Conservation (phyloP, 2,329 filamentous ascomycete species). For the Sodiomyces alkalinus region DNA sequence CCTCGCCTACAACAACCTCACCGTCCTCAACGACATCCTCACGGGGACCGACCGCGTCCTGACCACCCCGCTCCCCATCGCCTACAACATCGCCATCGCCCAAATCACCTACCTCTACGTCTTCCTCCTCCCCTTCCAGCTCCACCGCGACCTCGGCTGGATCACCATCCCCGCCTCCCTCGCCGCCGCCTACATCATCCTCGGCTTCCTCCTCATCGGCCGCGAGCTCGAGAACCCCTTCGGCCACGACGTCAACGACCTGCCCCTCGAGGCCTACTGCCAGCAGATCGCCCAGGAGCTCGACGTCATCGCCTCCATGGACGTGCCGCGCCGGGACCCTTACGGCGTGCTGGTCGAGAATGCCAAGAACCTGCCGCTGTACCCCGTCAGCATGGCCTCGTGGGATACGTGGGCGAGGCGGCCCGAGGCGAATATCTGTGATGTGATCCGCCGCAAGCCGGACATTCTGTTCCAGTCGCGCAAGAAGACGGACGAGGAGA, state of each 20-base stretch:
- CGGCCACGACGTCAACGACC: slow-evolving; percentile 68
- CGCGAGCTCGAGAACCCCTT: slow-evolving; percentile 79
- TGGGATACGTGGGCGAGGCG: slow-evolving; percentile 22
- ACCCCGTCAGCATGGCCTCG: slow-evolving; percentile 31
- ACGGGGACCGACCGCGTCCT: slow-evolving; percentile 63
- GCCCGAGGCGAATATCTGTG: slow-evolving; percentile 22
- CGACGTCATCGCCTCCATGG: slow-evolving; percentile 45
- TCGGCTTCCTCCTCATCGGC: slow-evolving; percentile 59
- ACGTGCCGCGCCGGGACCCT: slow-evolving; percentile 7
- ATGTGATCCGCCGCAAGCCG: slow-evolving; percentile 25
- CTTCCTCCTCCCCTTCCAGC: slow-evolving; percentile 67
- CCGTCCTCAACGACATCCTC: slow-evolving; percentile 55
- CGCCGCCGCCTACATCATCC: slow-evolving; percentile 64
- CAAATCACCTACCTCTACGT: slow-evolving; percentile 83
- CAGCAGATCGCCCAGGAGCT: slow-evolving; percentile 59
- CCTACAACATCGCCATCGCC: slow-evolving; percentile 70
- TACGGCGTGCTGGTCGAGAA: slow-evolving; percentile 22
- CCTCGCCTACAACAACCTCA: slow-evolving; percentile 43
- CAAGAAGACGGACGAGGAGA: slow-evolving; percentile 3
- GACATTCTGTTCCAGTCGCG: slow-evolving; percentile 8
- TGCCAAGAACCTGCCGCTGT: slow-evolving; percentile 35
- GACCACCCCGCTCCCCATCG: slow-evolving; percentile 67
- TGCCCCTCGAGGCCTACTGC: slow-evolving; percentile 64
- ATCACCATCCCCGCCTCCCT: slow-evolving; percentile 66
- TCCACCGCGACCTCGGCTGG: slow-evolving; percentile 48